Evolutionary conservation across 495 filamentous ascomycete genomes (phyloP).

Genomic region (Neurospora africana): DNA sequence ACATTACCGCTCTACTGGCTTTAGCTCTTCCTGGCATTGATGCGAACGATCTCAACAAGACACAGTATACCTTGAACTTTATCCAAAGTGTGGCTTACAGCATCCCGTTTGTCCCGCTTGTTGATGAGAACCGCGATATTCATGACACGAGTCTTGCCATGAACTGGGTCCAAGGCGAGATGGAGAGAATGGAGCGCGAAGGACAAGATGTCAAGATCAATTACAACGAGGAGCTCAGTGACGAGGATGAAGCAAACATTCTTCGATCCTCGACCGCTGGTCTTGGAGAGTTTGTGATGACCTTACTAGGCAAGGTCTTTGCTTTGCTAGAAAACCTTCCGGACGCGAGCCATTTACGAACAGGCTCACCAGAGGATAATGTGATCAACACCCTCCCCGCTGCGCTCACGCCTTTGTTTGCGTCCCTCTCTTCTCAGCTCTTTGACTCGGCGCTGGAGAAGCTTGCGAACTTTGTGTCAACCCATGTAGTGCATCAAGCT

Average conservation of each 20-base stretch:
- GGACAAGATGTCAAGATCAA: conserved; percentile 74
- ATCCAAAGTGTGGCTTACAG: conserved; percentile 92
- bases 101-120: conserved; percentile 80
- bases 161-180: conserved; percentile 87
- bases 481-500: conserved; percentile 95
- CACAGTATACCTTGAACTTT: conserved; percentile 83
- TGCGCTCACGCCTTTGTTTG: conserved; percentile 81
- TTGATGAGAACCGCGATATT: conserved; percentile 55
- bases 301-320: conserved; percentile 88
- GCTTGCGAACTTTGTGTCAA: conserved; percentile 82
- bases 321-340: conserved; percentile 91
- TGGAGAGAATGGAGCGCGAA: conserved; percentile 85
- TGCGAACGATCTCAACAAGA: conserved; percentile 96
- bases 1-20: conserved; percentile 84
- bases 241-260: conserved; percentile 81
- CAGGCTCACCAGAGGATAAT: conserved; percentile 89
- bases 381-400: conserved; percentile 94
- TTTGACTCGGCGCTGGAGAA: conserved; percentile 89
- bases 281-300: conserved; percentile 81
- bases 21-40: conserved; percentile 92
- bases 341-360: conserved; percentile 74
- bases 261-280: conserved; percentile 92
- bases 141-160: conserved; percentile 72
- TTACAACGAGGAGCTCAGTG: conserved; percentile 71
- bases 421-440: conserved; percentile 82